phyloP scores from a whole-genome alignment of 2,329 filamentous ascomycete genomes.

The Diaporthe citri region DNA sequence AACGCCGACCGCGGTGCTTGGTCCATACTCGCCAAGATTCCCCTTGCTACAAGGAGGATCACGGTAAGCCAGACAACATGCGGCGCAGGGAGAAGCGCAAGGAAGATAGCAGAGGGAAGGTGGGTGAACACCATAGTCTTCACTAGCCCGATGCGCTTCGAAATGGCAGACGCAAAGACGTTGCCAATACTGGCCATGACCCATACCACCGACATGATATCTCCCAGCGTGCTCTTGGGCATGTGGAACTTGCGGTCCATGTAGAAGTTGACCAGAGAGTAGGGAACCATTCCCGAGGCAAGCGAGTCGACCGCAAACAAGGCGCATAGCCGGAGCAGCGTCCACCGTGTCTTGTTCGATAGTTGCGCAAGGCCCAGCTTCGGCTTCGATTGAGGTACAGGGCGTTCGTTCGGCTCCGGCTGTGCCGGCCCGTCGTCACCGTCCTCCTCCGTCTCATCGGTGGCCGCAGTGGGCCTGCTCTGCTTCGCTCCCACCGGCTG shows the following conservation, averaged over 20 bases:
- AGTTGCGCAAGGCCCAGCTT: constrained; percentile 32
- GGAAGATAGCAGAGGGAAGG: constrained; percentile 75
- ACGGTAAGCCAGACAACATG: constrained; percentile 64
- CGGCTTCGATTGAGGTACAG: constrained; percentile 9
- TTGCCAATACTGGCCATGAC: constrained; percentile 65
- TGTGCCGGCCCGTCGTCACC: constrained; percentile 38
- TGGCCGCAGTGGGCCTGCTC: constrained; percentile 19
- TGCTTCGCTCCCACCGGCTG: constrained; percentile 52
- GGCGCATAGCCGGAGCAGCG: constrained; percentile 70
- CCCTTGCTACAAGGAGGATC: constrained; percentile 71
- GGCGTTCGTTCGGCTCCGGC: neutral
- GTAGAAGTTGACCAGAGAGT: constrained; percentile 40
- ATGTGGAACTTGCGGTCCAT: constrained; percentile 48
- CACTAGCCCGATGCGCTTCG: constrained; percentile 71
- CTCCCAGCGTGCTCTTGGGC: constrained; percentile 63
- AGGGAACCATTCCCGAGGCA: constrained; percentile 76
- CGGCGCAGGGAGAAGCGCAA: constrained; percentile 73
- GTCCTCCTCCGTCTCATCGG: constrained; percentile 49
- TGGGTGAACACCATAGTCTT: constrained; percentile 84
- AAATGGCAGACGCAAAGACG: constrained; percentile 65
- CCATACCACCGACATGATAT: constrained; percentile 67
- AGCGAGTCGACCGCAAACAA: constrained; percentile 78
- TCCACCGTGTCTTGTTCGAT: constrained; percentile 33
- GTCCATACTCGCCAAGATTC: constrained; percentile 77
- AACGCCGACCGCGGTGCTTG: constrained; percentile 78